phyloP scores from a whole-genome alignment of 208 protist genomes.

The Leishmania amazonensis region DNA sequence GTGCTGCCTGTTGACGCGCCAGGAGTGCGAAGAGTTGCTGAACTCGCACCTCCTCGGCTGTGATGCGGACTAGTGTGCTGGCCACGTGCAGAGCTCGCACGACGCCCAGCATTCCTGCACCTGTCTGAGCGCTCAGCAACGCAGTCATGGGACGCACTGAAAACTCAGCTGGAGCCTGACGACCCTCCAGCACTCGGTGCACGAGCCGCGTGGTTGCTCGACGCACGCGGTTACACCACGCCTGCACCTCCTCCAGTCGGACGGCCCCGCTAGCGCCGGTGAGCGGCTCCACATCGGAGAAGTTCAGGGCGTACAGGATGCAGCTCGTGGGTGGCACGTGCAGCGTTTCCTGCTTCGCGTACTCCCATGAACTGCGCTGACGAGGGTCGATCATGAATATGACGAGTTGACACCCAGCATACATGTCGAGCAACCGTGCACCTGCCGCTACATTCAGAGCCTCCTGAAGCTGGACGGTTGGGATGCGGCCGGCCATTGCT shows the following conservation, averaged over 20 bases:
- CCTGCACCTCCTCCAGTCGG: conserved; percentile 43
- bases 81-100: conserved; percentile 62
- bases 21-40: conserved; percentile 21
- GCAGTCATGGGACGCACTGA: conserved; percentile 53
- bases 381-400: conserved; percentile 75
- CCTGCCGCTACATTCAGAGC: conserved; percentile 37
- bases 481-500: background rate
- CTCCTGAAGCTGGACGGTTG: conserved; percentile 33
- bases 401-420: conserved; percentile 59
- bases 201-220: conserved; percentile 58
- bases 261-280: conserved; percentile 26
- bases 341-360: conserved; percentile 56
- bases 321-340: conserved; percentile 59
- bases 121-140: conserved; percentile 50
- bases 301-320: conserved; percentile 77
- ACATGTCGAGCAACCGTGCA: conserved; percentile 61
- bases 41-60: conserved; percentile 49
- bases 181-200: conserved; percentile 42
- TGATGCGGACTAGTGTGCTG: conserved; percentile 54
- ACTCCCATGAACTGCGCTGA: conserved; percentile 57
- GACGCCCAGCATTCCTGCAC: conserved; percentile 49
- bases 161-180: conserved; percentile 38
- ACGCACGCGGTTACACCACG: conserved; percentile 36
- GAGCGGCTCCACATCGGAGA: conserved; percentile 14
- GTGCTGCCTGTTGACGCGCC: conserved; percentile 26